Evolutionary conservation across 2,329 filamentous ascomycete genomes (phyloP).

Genomic region (Colletotrichum sp.): DNA sequence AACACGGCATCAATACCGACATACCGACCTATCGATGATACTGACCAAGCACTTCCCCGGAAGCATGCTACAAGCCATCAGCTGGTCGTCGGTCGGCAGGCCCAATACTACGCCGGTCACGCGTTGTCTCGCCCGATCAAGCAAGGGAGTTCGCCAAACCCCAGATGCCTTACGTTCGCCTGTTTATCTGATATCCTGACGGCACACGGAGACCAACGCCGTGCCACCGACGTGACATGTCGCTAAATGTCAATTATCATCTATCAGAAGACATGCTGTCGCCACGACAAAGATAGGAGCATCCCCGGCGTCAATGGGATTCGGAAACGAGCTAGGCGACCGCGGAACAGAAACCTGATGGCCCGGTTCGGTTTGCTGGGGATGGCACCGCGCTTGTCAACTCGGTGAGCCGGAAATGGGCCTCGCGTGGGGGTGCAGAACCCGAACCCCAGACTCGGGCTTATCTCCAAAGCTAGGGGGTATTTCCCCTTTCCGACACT

Average conservation of each 20-base stretch:
- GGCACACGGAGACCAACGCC: not conserved
- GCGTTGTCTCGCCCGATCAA: not conserved
- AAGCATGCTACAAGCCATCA: not conserved
- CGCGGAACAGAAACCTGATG: not conserved
- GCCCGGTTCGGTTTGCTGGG: not conserved
- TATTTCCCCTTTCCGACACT: not conserved
- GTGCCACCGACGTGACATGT: not conserved
- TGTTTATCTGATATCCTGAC: not conserved
- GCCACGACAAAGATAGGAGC: not conserved
- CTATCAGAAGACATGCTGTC: not conserved
- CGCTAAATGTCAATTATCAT: not conserved
- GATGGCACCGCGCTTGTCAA: not conserved
- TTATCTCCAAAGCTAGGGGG: slow-evolving; percentile 2
- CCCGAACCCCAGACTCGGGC: not conserved
- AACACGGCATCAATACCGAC: not conserved
- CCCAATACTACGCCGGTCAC: not conserved
- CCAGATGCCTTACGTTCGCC: not conserved
- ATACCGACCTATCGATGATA: not conserved
- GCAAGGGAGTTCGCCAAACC: not conserved
- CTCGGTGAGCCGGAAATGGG: not conserved
- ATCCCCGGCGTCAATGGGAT: not conserved
- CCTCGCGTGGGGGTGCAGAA: not conserved
- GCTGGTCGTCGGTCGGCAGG: not conserved
- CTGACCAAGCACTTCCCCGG: not conserved
- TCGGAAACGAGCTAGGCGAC: not conserved